A percentile compares a stretch with the other conserved stretches of the same genome.
Evolutionary conservation across 2,329 filamentous ascomycete species (phyloP).

Genomic region (Hypoxylon sp.): DNA sequence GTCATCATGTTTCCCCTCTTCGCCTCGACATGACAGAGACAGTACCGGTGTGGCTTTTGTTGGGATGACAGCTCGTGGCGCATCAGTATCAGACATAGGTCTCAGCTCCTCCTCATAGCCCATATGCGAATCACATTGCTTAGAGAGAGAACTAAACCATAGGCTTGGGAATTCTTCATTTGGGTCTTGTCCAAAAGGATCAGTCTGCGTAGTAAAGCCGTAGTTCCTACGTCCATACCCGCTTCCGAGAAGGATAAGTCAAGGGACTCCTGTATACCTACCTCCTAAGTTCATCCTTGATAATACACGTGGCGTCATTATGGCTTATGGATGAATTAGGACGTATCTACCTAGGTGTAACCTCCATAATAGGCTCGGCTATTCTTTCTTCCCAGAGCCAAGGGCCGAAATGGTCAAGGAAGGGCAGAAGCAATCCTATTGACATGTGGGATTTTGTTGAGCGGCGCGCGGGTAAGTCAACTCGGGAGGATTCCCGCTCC

Average conservation of each 20-base stretch:
- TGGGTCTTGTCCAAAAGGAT: slow-evolving; percentile 12
- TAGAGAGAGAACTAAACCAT: slow-evolving; percentile 7
- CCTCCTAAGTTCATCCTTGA: slow-evolving; percentile 9
- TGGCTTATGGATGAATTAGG: slow-evolving; percentile 6
- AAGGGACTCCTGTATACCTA: slow-evolving; percentile 5
- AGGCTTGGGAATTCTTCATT: slow-evolving; percentile 14
- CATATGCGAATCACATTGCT: slow-evolving; percentile 12
- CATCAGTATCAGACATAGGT: slow-evolving; percentile 5
- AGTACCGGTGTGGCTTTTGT: slow-evolving; percentile 5
- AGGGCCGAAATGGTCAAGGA: slow-evolving; percentile 18
- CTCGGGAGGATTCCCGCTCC: slow-evolving; percentile 37
- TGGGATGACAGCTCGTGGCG: slow-evolving; percentile 15
- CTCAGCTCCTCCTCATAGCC: slow-evolving; percentile 1
- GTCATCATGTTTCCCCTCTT: slow-evolving; percentile 1
- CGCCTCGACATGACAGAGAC: slow-evolving; percentile 14
- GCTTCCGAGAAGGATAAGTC: slow-evolving; percentile 18
- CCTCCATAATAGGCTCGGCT: slow-evolving; percentile 12
- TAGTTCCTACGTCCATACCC: neutral
- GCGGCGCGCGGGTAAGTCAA: slow-evolving; percentile 6
- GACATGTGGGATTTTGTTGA: slow-evolving; percentile 15
- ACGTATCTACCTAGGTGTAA: neutral
- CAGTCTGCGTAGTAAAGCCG: slow-evolving; percentile 6
- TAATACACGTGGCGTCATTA: slow-evolving; percentile 25
- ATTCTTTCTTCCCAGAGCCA: slow-evolving; percentile 9
- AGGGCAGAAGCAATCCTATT: neutral